Evolutionary conservation across 768 basidiomycete species (phyloP), one percentile per base, ranked within the genome.

Genomic region (Boletales sp.): DNA sequence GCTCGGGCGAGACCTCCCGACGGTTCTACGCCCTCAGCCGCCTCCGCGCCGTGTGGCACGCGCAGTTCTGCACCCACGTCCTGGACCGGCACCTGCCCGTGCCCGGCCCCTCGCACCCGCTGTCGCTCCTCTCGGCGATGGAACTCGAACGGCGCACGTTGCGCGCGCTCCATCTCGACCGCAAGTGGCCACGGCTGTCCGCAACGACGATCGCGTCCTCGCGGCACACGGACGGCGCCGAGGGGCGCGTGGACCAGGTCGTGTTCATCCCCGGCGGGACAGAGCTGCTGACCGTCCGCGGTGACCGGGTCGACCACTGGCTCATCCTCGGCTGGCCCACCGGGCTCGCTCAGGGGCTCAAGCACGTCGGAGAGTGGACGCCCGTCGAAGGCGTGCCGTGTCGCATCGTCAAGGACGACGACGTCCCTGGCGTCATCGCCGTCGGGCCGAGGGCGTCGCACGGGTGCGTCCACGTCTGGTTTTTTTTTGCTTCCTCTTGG

Each of bases 71-170:
- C 34, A 44, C 51, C 3, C 55, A 65, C 1, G 66, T 65, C 3
- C 40, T 65, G 42, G 58, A 44, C 12, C 51, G 55, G 4, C 44
- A 58, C 14, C 38, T 65, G 8, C 64, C 64, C 5, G 30, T 10
- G 1, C 66, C 64, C 0, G 66, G 64, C 10, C 55, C 52, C 2
- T 12, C 17, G 6, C 17, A 42, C 31, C 35, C 58, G 0, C 36
- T 57, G 17, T 47, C 50, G 31, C 9, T 48, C 18, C 61, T 65
- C 35, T 51, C 56, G 6, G 54, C 58, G 8, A 31, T 46, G 5
- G 61, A 66, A 8, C 63, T 65, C 10, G 64, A 68, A 33, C 53
- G 31, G n/a, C 66, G 66, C 8, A 65, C 64, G 1, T n/a, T 63
- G 17, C 48, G 64, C 14, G 64, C 66, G 10, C 58, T 68, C 18